Evolutionary conservation across 495 filamentous ascomycete genomes (phyloP), one percentile per base, ranked within the genome.

Genomic region (Neohortaea acidophila): DNA sequence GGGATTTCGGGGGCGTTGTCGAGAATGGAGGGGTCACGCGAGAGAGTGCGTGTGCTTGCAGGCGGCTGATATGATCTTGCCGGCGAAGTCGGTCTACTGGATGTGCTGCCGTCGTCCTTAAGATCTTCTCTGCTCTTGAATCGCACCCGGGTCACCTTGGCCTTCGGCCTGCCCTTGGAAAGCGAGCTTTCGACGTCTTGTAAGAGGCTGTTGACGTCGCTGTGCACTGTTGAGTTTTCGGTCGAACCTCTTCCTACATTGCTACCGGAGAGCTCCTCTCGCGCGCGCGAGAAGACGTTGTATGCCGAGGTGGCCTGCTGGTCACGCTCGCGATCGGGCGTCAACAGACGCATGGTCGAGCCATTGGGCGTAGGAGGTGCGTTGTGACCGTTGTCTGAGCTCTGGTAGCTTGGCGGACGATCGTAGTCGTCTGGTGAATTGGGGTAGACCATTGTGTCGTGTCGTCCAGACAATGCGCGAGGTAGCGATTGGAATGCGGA

Each of bases 261-360:
- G 2, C 32, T 24, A n/a, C 21, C 32, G 2, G 44, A 47, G 7
- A 47, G 38, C 22, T 38, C 30, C 14, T 9, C 19, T 43, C 38
- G 2, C 15, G 47, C 47, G 15, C 33, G 32, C 22, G 21, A 36
- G 36, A 45, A 40, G 3, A 40, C 34, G 18, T 41, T 31, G 39
- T 48, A 48, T 1, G 45, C 39, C 20, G 45, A 48, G 15, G 29
- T 33, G 24, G 6, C 14, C n/a, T 38, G 1, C 25, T n/a, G 7
- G 26, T 47, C 21, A 21, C 51, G 47, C 8, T 69, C 64, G 21
- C 70, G 62, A 20, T 57, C 63, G n/a, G 65, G 64, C 4, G 71
- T 71, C 39, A 79, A 51, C 49, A 79, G 55, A 12, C 74, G 67
- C 73, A 78, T 75, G 0, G 73, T 70, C 12, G 68, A 56, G 26